phyloP scores from a whole-genome alignment of 2,329 filamentous ascomycete genomes.

The Sclerotinia spermophila region DNA sequence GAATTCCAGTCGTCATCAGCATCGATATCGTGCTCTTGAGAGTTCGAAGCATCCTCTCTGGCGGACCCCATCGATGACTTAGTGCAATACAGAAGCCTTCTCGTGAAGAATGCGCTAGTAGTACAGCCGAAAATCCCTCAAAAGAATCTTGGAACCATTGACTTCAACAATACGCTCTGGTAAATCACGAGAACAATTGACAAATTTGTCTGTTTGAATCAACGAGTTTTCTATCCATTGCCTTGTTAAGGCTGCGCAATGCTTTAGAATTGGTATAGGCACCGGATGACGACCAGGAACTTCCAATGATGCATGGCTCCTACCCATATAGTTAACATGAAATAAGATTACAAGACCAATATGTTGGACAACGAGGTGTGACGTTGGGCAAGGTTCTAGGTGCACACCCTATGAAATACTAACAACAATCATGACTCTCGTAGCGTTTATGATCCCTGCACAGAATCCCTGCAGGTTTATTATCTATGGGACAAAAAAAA shows the following conservation, averaged over 20 bases:
- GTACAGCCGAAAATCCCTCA: neutral
- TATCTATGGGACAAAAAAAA: constrained; percentile 10
- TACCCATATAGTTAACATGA: neutral
- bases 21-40: neutral
- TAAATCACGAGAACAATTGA: neutral
- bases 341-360: no score
- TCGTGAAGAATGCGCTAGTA: neutral
- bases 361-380: no score
- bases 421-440: neutral
- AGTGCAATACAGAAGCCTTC: neutral
- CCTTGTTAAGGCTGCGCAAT: neutral
- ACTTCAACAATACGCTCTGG: neutral
- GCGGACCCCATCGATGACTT: neutral
- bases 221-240: neutral
- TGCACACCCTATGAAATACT: neutral
- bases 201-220: neutral
- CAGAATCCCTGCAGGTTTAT: constrained; percentile 4
- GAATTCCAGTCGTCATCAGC: neutral
- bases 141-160: neutral
- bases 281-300: neutral
- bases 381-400: accelerated
- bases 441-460: neutral
- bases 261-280: no score
- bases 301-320: neutral
- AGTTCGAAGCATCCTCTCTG: neutral